phyloP scores from a whole-genome alignment of 768 basidiomycete species.

The Trametes cingulata region DNA sequence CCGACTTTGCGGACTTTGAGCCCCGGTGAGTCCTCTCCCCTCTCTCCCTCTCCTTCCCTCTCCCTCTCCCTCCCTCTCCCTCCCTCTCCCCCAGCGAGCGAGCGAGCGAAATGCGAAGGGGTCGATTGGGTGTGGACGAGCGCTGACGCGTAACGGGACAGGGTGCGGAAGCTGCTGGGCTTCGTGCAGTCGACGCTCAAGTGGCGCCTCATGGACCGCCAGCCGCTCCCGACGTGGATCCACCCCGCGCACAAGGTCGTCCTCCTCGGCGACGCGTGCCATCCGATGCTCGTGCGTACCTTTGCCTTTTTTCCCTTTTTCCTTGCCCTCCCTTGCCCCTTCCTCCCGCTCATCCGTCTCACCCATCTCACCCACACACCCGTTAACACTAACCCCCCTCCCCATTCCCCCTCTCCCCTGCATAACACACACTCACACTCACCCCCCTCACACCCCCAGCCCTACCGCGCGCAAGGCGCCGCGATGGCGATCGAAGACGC shows the following conservation, averaged over 20 bases:
- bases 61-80: too few relatives aligned
- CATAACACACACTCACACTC: neutral
- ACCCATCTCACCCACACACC: too few relatives aligned
- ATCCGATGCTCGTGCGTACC: constrained; percentile 43
- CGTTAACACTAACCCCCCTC: too few relatives aligned
- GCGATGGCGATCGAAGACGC: constrained; percentile 54
- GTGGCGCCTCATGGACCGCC: constrained; percentile 45
- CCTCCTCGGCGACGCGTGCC: constrained; percentile 44
- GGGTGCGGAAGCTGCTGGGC: constrained; percentile 38
- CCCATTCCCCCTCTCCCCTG: too few relatives aligned
- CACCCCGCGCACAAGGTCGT: constrained; percentile 36
- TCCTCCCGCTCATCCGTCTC: neutral
- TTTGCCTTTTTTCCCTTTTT: too few relatives aligned
- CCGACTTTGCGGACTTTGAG: constrained; percentile 43
- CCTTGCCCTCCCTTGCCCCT: too few relatives aligned
- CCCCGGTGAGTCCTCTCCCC: constrained; percentile 36
- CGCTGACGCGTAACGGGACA: constrained; percentile 9
- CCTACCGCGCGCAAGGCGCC: constrained; percentile 45
- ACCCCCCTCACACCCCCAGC: constrained; percentile 22
- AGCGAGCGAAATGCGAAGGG: too few relatives aligned
- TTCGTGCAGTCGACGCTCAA: constrained; percentile 41
- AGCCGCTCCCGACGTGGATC: constrained; percentile 42
- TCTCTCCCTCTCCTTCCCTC: too few relatives aligned
- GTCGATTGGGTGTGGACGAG: neutral
- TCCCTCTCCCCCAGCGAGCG: too few relatives aligned